These are phyloP conservation scores for Penicillium macrosclerotiorum DNA, from an alignment of 495 filamentous ascomycete genomes.

Conservation along the genomic window DNA sequence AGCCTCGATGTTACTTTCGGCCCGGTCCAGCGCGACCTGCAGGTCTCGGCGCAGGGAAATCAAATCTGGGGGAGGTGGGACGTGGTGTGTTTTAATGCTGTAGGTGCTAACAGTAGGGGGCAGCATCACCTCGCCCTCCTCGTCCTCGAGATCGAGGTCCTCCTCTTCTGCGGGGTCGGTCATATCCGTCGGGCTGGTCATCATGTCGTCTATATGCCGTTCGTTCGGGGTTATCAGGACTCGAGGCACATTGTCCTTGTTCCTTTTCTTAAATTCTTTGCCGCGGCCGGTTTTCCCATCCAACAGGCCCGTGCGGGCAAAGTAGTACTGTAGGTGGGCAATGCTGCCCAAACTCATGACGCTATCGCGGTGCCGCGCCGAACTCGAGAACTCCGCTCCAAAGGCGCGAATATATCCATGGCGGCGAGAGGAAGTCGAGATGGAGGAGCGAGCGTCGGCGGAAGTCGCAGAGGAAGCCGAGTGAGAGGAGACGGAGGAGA, in stretches of 20 bases:
- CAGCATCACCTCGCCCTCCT: slow-evolving; percentile 71
- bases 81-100: slow-evolving; percentile 77
- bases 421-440: slow-evolving; percentile 57
- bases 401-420: slow-evolving; percentile 89
- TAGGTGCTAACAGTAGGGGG: slow-evolving; percentile 97
- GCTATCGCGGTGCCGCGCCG: slow-evolving; percentile 83
- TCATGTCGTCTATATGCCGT: slow-evolving; percentile 40
- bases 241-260: slow-evolving; percentile 36
- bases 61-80: slow-evolving; percentile 83
- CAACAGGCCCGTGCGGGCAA: slow-evolving; percentile 87
- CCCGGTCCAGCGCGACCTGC: slow-evolving; percentile 62
- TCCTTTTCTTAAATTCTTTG: slow-evolving; percentile 64
- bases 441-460: slow-evolving; percentile 49
- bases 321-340: slow-evolving; percentile 96
- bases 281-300: slow-evolving; percentile 91
- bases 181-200: slow-evolving; percentile 54
- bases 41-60: slow-evolving; percentile 74
- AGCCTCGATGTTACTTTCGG: slow-evolving; percentile 63
- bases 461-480: slow-evolving; percentile 66
- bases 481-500: slow-evolving; percentile 72
- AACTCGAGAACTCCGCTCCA: slow-evolving; percentile 85
- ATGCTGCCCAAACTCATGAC: slow-evolving; percentile 96
- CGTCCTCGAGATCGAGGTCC: slow-evolving; percentile 56
- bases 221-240: slow-evolving; percentile 45
- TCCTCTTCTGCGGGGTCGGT: slow-evolving; percentile 38